Evolutionary conservation across 192 early-diverging fungal species (phyloP), one percentile per base, ranked within the genome.

Genomic region (Backusella luteola): DNA sequence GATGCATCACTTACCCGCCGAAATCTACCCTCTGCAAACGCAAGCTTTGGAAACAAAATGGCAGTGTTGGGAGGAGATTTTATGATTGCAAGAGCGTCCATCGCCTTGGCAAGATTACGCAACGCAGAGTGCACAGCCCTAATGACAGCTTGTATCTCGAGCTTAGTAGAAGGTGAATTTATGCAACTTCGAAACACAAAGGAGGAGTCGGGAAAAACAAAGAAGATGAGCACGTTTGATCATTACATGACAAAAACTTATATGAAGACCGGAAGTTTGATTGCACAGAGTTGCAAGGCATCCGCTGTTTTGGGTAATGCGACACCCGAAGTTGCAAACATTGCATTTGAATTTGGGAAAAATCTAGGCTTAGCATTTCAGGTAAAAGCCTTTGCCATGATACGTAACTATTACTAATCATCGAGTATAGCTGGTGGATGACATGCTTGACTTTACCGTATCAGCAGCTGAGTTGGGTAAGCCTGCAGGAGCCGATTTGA

Each of bases 231-330:
- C 17, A 86, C 90, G 3, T 95, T 99, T 78, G 89, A 93, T 39
- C 96, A 98, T 84, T 99, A 99, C 76, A 85, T 99, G 85, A 89
- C 97, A 74, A 97, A 98, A 83, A 96, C 92, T 1, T 99, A 97
- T 73, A 86, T 97, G 83, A 99, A 99, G 81, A 99, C 96, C 0
- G 97, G 94, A 19, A 92, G 91, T 77, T 84, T 99, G 80, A 96
- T 99, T 59, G 96, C 96, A 38, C 96, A 97, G 77, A 94, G 93
- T 79, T 97, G 96, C 79, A 87, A 90, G 21, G 92, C 94, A 4
- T 89, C 96, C 32, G 93, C 95, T 6, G 91, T 98, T 6, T 84
- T 99, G 32, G 95, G 95, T 71, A 94, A 94, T 34, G 85, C 89
- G 34, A 85, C 91, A 3, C 81, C 83, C 11, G 92, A 92, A 38